A percentile compares a stretch with the other conserved stretches of the same genome.
Conservation (phyloP, 371 early-diverging fungal genomes). For the Capniomyces stellatus region DNA sequence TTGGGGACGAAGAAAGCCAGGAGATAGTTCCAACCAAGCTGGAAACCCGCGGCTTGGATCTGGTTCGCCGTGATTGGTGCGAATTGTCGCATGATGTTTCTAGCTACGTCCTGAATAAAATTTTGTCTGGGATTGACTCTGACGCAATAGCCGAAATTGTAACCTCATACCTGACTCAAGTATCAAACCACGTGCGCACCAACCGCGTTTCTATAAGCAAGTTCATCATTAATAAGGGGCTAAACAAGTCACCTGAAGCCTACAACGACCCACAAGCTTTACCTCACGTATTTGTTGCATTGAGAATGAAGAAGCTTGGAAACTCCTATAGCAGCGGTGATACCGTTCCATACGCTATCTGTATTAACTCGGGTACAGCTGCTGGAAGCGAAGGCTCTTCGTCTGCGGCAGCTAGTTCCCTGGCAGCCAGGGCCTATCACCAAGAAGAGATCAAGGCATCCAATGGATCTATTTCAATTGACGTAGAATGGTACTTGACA, state of each 20-base stretch:
- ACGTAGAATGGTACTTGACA: constrained; percentile 91
- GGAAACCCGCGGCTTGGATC: constrained; percentile 97
- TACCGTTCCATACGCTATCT: constrained; percentile 93
- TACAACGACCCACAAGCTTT: constrained; percentile 81
- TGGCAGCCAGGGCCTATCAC: constrained; percentile 69
- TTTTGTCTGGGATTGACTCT: constrained; percentile 28
- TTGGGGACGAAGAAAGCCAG: constrained; percentile 28
- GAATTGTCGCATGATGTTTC: constrained; percentile 79
- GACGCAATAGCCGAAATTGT: constrained; percentile 49
- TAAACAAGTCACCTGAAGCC: constrained; percentile 83
- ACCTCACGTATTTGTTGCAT: constrained; percentile 95
- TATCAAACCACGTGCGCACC: constrained; percentile 54
- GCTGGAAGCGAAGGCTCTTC: not conserved
- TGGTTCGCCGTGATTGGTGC: constrained; percentile 98
- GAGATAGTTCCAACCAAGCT: constrained; percentile 26
- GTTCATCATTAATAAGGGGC: constrained; percentile 86
- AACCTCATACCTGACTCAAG: constrained; percentile 45
- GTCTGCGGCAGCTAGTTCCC: constrained; percentile 22
- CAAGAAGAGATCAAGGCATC: constrained; percentile 65
- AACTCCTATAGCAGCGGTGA: constrained; percentile 65
- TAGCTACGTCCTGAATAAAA: constrained; percentile 51
- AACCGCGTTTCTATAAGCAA: constrained; percentile 57
- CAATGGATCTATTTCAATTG: constrained; percentile 31
- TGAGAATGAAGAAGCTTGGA: constrained; percentile 60
- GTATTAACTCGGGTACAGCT: constrained; percentile 26